Evolutionary conservation across 192 early-diverging fungal genomes (phyloP).

Genomic region (Rhizoclosmatium globosum): DNA sequence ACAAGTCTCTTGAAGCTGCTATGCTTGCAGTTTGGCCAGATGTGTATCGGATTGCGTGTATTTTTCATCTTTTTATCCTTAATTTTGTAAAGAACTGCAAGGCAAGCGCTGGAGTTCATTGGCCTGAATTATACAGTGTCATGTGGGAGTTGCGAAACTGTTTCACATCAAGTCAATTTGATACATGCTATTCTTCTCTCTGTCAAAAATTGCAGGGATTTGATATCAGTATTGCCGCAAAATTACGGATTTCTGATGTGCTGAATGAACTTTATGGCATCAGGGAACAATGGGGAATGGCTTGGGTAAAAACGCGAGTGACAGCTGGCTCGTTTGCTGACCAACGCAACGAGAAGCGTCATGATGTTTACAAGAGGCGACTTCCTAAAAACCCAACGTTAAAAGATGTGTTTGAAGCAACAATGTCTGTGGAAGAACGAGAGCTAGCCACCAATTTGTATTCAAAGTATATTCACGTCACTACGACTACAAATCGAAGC

Average conservation of each 20-base stretch:
- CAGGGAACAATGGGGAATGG: not conserved
- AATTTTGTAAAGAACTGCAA: not conserved
- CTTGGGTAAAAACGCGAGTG: not conserved
- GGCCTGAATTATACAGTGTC: not conserved
- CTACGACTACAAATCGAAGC: not conserved
- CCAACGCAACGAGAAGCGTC: not conserved
- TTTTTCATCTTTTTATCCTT: not conserved
- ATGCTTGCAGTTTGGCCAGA: not conserved
- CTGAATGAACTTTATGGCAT: not conserved
- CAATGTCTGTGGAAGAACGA: not conserved
- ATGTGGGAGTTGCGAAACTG: not conserved
- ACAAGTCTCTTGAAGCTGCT: not conserved
- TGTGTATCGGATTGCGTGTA: not conserved
- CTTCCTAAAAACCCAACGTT: not conserved
- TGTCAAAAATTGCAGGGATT: not conserved
- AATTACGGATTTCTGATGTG: not conserved
- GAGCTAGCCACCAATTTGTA: not conserved
- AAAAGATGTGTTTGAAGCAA: not conserved
- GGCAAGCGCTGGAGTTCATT: not conserved
- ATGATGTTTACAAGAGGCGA: not conserved
- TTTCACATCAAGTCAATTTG: not conserved
- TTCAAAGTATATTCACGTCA: not conserved
- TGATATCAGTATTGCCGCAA: not conserved
- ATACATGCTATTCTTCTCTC: not conserved
- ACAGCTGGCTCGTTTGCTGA: not conserved